phyloP scores from a whole-genome alignment of 192 early-diverging fungal genomes.

The Coemansia sp. region DNA sequence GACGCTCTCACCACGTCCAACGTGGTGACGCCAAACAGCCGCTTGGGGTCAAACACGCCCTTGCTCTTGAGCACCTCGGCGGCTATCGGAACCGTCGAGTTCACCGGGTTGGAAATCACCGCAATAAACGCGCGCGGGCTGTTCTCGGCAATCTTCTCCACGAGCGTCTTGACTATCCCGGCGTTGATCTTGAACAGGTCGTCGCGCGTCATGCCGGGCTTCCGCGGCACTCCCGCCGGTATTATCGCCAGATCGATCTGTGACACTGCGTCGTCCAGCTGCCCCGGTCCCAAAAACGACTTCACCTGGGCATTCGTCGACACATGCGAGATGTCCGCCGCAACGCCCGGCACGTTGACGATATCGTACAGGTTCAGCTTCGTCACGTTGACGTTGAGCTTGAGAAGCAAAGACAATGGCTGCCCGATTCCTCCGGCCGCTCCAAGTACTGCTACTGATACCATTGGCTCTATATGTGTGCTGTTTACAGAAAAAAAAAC shows the following conservation, averaged over 20 bases:
- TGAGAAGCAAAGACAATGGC: constrained; percentile 90
- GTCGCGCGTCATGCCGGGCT: constrained; percentile 98
- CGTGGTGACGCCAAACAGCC: constrained; percentile 92
- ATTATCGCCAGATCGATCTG: constrained; percentile 76
- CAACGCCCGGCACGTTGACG: constrained; percentile 96
- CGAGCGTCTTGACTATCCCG: constrained; percentile 84
- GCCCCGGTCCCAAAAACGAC: constrained; percentile 63
- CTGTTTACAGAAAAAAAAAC: neutral
- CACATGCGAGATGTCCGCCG: constrained; percentile 91
- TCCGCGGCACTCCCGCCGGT: constrained; percentile 95
- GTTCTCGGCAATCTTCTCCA: constrained; percentile 72
- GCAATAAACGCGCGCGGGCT: constrained; percentile 80
- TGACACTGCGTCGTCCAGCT: constrained; percentile 68
- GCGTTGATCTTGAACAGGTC: constrained; percentile 99
- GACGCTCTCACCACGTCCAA: constrained; percentile 94
- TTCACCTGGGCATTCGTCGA: constrained; percentile 76
- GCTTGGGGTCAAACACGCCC: constrained; percentile 82
- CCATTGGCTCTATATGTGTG: neutral
- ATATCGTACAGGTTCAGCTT: constrained; percentile 94
- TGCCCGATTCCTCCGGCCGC: constrained; percentile 96
- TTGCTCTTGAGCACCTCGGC: constrained; percentile 90
- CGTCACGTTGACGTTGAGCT: constrained; percentile 81
- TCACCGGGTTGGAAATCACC: constrained; percentile 97
- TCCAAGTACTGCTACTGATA: constrained; percentile 54
- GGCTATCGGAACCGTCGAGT: constrained; percentile 96